These are phyloP conservation scores for Yamadazyma scolyti DNA, from an alignment of 805 yeast genomes.

Conservation along the genomic window DNA sequence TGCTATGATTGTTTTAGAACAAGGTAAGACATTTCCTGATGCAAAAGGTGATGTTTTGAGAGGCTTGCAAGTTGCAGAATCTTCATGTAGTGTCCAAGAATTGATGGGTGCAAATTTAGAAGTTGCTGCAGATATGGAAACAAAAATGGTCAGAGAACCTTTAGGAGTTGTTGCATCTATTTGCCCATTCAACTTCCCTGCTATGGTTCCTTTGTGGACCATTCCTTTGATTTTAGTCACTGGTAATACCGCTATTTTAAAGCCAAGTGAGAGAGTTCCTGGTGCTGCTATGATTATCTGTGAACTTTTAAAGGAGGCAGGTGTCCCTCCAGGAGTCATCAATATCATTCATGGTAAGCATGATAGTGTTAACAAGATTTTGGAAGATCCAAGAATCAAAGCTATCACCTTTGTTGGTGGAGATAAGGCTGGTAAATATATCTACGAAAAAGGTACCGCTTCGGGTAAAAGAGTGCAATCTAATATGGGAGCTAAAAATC, in stretches of 20 bases:
- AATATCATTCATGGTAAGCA: constrained; percentile 73
- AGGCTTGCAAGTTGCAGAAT: constrained; percentile 77
- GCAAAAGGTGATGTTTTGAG: constrained; percentile 72
- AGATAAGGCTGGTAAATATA: constrained; percentile 74
- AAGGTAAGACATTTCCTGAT: constrained; percentile 67
- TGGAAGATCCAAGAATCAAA: constrained; percentile 70
- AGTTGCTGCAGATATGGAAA: constrained; percentile 73
- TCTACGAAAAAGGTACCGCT: constrained; percentile 60
- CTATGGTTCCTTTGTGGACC: constrained; percentile 75
- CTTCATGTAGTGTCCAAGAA: constrained; percentile 62
- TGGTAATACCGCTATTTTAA: constrained; percentile 65
- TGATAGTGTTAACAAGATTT: constrained; percentile 64
- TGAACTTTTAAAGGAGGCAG: constrained; percentile 68
- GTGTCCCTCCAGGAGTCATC: constrained; percentile 70
- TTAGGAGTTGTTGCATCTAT: constrained; percentile 75
- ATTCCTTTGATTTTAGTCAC: constrained; percentile 61
- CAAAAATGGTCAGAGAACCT: constrained; percentile 71
- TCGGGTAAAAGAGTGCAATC: constrained; percentile 76
- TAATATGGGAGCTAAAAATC: constrained; percentile 78
- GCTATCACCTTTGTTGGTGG: constrained; percentile 80
- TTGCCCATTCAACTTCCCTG: constrained; percentile 81
- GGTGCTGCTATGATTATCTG: constrained; percentile 75
- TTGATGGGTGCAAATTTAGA: constrained; percentile 61
- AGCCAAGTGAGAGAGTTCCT: constrained; percentile 73
- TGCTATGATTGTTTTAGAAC: constrained; percentile 45